Evolutionary conservation across 2,329 filamentous ascomycete genomes (phyloP).

Genomic region (Stagonosporopsis tanaceti): DNA sequence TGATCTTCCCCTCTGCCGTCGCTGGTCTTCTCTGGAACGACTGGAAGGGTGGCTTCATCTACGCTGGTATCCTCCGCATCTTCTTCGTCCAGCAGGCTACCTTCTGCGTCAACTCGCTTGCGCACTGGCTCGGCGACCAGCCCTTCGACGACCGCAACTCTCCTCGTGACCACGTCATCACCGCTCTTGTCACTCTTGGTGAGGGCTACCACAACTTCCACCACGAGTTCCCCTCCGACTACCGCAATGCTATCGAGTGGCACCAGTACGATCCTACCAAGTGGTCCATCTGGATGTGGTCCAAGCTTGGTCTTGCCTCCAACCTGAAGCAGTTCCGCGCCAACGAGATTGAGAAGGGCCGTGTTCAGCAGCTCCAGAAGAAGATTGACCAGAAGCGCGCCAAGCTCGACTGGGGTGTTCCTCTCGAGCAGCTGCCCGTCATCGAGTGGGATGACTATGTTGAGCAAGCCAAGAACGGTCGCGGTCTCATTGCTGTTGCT

Average conservation of each 20-base stretch:
- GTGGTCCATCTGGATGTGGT: constrained; percentile 55
- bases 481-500: constrained; percentile 51
- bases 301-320: constrained; percentile 54
- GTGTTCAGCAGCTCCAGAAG: constrained; percentile 55
- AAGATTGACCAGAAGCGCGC: constrained; percentile 56
- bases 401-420: constrained; percentile 54
- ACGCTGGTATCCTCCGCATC: constrained; percentile 61
- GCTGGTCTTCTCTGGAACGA: constrained; percentile 60
- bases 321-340: constrained; percentile 56
- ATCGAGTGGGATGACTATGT: constrained; percentile 56
- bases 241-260: constrained; percentile 55
- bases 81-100: constrained; percentile 63
- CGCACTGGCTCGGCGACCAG: constrained; percentile 61
- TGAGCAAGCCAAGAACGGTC: constrained; percentile 53
- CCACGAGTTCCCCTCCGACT: constrained; percentile 56
- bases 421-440: constrained; percentile 54
- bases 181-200: constrained; percentile 54
- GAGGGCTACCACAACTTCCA: constrained; percentile 58
- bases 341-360: constrained; percentile 56
- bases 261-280: constrained; percentile 56
- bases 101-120: constrained; percentile 64
- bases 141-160: constrained; percentile 56
- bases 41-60: constrained; percentile 60
- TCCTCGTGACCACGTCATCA: constrained; percentile 54
- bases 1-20: constrained; percentile 59